Evolutionary conservation across 768 basidiomycete genomes (phyloP).

Genomic region (Tephrocybe sp.): DNA sequence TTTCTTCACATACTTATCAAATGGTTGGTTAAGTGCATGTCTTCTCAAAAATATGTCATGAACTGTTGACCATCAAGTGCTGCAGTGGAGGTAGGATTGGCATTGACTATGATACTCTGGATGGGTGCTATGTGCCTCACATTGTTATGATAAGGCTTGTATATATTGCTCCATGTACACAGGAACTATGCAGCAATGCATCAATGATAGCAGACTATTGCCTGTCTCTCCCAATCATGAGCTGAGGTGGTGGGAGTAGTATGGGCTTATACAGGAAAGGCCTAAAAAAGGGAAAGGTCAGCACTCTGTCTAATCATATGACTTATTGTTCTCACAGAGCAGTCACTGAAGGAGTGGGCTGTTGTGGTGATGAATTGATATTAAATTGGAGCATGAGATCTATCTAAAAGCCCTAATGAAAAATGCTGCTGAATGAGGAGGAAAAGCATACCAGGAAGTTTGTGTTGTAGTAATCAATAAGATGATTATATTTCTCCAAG

Average conservation of each 20-base stretch:
- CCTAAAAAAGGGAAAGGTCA: not conserved
- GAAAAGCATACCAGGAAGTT: not conserved
- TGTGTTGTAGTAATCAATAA: not conserved
- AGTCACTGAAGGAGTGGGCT: not conserved
- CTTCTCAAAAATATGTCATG: not conserved
- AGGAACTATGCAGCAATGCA: not conserved
- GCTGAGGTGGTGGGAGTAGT: not conserved
- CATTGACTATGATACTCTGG: not conserved
- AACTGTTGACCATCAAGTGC: not conserved
- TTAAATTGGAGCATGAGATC: not conserved
- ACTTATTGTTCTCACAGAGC: slow-evolving; percentile 1
- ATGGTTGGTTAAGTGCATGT: not conserved
- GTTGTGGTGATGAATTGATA: not conserved
- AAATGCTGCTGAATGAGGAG: not conserved
- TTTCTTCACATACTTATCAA: not conserved
- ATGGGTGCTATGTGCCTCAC: slow-evolving; percentile 3
- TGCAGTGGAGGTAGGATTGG: slow-evolving; percentile 1
- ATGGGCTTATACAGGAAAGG: not conserved
- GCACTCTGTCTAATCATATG: not conserved
- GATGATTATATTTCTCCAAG: not conserved
- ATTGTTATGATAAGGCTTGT: slow-evolving; percentile 1
- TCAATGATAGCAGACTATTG: not conserved
- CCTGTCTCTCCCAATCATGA: slow-evolving; percentile 4
- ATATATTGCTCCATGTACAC: not conserved
- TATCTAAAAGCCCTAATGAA: not conserved